Evolutionary conservation across 345 rosid genomes (phyloP).

Genomic region (Dipteronia dyeriana): DNA sequence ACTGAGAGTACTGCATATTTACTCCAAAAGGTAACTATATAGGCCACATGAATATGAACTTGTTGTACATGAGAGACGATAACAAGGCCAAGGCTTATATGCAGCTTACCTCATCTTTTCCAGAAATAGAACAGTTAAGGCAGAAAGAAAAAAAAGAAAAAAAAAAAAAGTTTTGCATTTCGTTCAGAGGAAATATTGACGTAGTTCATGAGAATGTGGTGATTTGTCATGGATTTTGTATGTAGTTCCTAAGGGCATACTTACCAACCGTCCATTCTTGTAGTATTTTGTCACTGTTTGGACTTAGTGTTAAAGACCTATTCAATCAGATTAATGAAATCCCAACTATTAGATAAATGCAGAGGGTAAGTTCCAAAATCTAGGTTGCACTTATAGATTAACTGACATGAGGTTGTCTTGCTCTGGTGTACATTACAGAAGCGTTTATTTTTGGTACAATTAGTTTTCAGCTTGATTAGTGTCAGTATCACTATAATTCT

Average conservation of each 20-base stretch:
- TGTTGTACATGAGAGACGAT: neutral
- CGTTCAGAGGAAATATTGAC: neutral
- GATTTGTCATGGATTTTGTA: neutral
- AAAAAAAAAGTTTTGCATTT: neutral
- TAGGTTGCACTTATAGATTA: neutral
- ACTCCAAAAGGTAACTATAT: conserved; percentile 66
- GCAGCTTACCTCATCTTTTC: neutral
- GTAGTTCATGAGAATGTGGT: neutral
- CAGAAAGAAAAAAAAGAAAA: neutral
- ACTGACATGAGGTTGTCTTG: neutral
- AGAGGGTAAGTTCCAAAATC: neutral
- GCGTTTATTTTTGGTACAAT: neutral
- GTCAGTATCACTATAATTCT: neutral
- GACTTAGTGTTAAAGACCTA: too few species aligned
- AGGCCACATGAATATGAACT: neutral
- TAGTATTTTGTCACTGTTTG: too few species aligned
- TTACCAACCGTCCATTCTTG: too few species aligned
- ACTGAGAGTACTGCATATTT: conserved; percentile 76
- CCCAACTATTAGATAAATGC: neutral
- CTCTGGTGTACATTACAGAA: neutral
- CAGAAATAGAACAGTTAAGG: conserved; percentile 1
- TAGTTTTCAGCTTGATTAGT: neutral
- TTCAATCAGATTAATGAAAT: too few species aligned
- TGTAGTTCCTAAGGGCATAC: neutral
- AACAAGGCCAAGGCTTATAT: neutral